A percentile compares a stretch with the other conserved stretches of the same genome.
Conservation (phyloP, 805 yeast genomes). For the Huiozyma naganishii region DNA sequence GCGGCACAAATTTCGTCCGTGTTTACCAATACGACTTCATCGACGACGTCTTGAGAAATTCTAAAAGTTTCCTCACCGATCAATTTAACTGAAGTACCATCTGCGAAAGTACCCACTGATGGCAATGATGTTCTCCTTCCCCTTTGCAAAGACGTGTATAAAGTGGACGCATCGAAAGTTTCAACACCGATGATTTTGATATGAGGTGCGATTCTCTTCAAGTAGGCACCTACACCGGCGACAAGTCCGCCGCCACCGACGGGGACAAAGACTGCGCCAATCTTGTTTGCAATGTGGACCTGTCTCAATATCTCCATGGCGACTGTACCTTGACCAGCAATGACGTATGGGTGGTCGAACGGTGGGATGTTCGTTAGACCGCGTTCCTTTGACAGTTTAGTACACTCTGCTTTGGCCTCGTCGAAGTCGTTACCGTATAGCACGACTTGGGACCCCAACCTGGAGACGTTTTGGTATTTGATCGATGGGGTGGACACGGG, state of each 20-base stretch:
- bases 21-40: constrained; percentile 72
- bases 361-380: constrained; percentile 93
- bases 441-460: constrained; percentile 91
- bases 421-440: constrained; percentile 91
- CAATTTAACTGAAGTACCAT: constrained; percentile 91
- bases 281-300: constrained; percentile 48
- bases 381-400: constrained; percentile 52
- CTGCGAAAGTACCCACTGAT: constrained; percentile 94
- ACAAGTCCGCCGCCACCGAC: constrained; percentile 97
- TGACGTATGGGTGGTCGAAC: constrained; percentile 93
- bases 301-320: constrained; percentile 91
- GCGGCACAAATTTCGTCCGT: constrained; percentile 97
- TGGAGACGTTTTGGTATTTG: constrained; percentile 80
- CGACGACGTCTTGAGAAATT: constrained; percentile 67
- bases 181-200: constrained; percentile 93
- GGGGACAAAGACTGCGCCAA: constrained; percentile 82
- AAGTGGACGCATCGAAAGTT: constrained; percentile 91
- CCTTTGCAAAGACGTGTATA: constrained; percentile 54
- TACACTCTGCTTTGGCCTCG: constrained; percentile 86
- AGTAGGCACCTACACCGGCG: constrained; percentile 81
- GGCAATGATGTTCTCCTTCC: constrained; percentile 46
- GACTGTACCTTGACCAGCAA: constrained; percentile 98
- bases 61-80: constrained; percentile 89
- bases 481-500: constrained; percentile 95
- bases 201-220: constrained; percentile 96